Evolutionary conservation across 768 basidiomycete genomes (phyloP).

Genomic region (Nidula microcarpa): DNA sequence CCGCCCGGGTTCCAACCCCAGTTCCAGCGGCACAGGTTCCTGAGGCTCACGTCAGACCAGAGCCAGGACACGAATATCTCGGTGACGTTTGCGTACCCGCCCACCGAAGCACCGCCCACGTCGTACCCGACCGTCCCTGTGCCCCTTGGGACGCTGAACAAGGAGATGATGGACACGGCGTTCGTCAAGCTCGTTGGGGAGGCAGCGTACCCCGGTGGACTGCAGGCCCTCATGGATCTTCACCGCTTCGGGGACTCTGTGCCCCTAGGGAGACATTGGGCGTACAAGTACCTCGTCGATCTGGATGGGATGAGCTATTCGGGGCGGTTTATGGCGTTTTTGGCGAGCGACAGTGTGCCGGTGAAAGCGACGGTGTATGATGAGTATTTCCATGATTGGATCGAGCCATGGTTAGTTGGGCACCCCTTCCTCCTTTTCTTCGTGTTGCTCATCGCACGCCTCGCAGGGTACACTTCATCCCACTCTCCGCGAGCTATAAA

Average conservation of each 20-base stretch:
- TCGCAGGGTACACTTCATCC: constrained; percentile 90
- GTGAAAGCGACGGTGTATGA: constrained; percentile 89
- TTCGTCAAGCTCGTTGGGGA: constrained; percentile 78
- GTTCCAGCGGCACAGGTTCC: constrained; percentile 80
- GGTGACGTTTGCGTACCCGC: constrained; percentile 69
- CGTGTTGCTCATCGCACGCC: not conserved
- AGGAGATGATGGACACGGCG: constrained; percentile 81
- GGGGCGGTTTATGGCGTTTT: constrained; percentile 80
- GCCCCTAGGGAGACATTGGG: constrained; percentile 84
- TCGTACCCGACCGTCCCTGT: constrained; percentile 54
- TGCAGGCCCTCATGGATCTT: constrained; percentile 54
- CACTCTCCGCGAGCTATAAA: constrained; percentile 78
- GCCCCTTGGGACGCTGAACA: constrained; percentile 59
- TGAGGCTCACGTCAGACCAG: no score
- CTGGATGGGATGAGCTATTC: constrained; percentile 96
- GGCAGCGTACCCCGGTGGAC: constrained; percentile 72
- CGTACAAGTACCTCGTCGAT: constrained; percentile 90
- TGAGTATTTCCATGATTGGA: constrained; percentile 90
- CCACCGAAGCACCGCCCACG: constrained; percentile 41
- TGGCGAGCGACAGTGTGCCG: constrained; percentile 86
- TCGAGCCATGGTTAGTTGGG: constrained; percentile 69
- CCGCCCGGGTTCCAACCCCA: constrained; percentile 79
- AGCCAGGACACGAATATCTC: no score
- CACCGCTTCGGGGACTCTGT: constrained; percentile 76
- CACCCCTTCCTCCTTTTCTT: not conserved